Percentiles rank a stretch among this genome's conserved stretches.
These are phyloP conservation scores for Aspergillus mulundensis DNA, from an alignment of 495 filamentous ascomycete genomes.

Conservation along the genomic window DNA sequence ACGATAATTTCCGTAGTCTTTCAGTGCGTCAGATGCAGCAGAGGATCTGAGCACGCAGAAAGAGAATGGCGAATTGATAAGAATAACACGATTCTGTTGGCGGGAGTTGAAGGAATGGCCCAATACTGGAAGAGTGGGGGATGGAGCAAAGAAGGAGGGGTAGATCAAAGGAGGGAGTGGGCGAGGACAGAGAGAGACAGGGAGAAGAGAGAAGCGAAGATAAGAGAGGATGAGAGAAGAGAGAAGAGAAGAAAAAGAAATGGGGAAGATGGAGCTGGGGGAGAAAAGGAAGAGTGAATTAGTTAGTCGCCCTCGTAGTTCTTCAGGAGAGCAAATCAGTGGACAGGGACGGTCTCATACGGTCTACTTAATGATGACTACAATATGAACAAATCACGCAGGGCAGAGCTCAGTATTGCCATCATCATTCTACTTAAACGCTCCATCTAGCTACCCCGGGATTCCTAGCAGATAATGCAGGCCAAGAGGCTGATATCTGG, in stretches of 20 bases:
- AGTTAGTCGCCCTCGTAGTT: slow-evolving; percentile 13
- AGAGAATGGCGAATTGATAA: slow-evolving; percentile 41
- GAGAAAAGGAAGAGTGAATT: slow-evolving; percentile 24
- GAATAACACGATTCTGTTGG: slow-evolving; percentile 28
- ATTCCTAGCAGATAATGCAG: not conserved
- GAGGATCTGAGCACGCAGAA: slow-evolving; percentile 31
- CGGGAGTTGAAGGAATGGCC: slow-evolving; percentile 41
- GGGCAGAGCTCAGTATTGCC: slow-evolving; percentile 7
- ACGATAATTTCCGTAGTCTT: slow-evolving; percentile 6
- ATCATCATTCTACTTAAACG: not conserved
- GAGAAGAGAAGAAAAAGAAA: slow-evolving; percentile 27
- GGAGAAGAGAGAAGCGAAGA: slow-evolving; percentile 25
- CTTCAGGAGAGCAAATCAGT: not conserved
- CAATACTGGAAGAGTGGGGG: slow-evolving; percentile 27
- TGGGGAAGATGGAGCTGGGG: slow-evolving; percentile 22
- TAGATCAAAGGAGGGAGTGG: slow-evolving; percentile 14
- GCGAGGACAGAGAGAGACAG: slow-evolving; percentile 33
- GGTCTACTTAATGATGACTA: slow-evolving; percentile 5
- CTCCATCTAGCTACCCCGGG: slow-evolving; percentile 5
- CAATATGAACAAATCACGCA: slow-evolving; percentile 9
- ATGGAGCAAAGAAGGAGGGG: slow-evolving; percentile 27
- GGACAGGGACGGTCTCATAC: not conserved
- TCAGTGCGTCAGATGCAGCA: slow-evolving; percentile 12
- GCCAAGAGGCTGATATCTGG: slow-evolving; percentile 1
- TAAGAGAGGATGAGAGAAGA: slow-evolving; percentile 22